Percentiles rank a stretch among this genome's conserved stretches.
These are phyloP conservation scores for Hyphopichia wangnamkhiaoensis DNA, from an alignment of 1,139 yeast species.

Conservation along the genomic window DNA sequence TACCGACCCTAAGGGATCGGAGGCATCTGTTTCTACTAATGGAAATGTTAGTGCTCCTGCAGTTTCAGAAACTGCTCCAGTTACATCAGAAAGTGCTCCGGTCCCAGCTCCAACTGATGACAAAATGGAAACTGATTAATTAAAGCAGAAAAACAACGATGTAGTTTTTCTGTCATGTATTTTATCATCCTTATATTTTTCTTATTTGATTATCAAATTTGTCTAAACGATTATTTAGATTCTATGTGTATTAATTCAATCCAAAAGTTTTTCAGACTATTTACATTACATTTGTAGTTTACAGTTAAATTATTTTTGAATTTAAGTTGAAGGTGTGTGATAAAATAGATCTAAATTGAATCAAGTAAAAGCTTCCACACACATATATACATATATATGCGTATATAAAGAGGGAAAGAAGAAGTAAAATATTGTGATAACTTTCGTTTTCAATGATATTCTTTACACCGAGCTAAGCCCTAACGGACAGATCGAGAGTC, in stretches of 20 bases:
- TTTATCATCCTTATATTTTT: background rate
- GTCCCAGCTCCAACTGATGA: slow-evolving; percentile 25
- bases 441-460: too few relatives aligned
- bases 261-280: background rate
- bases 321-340: background rate
- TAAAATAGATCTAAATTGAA: too few relatives aligned
- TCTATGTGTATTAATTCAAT: slow-evolving; percentile 2
- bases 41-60: slow-evolving; percentile 9
- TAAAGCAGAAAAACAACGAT: background rate
- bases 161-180: background rate
- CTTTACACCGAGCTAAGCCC: too few relatives aligned
- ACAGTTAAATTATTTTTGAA: too few relatives aligned
- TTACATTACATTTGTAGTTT: too few relatives aligned
- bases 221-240: background rate
- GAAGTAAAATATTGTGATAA: background rate
- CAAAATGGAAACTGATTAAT: slow-evolving; percentile 53
- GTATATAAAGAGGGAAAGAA: background rate
- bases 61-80: slow-evolving; percentile 10
- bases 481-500: too few relatives aligned
- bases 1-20: slow-evolving; percentile 11
- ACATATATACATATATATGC: background rate
- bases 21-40: slow-evolving; percentile 11
- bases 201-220: background rate
- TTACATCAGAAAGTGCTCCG: too few relatives aligned
- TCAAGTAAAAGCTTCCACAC: too few relatives aligned